A percentile compares a stretch with the other conserved stretches of the same genome.
phyloP scores from a whole-genome alignment of 2,329 filamentous ascomycete genomes.

The Colletotrichum noveboracense region DNA sequence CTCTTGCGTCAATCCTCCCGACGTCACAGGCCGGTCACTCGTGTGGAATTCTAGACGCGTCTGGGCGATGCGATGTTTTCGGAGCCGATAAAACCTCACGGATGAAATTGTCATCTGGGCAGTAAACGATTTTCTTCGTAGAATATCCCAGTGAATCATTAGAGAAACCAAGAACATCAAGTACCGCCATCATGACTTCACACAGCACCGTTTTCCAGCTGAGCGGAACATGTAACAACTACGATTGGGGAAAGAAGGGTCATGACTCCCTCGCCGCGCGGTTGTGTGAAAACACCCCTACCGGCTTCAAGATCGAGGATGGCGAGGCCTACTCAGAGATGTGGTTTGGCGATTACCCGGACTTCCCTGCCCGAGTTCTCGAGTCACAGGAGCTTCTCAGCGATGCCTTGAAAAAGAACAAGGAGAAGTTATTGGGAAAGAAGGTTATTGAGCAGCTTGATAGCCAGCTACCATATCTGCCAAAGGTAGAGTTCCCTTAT shows the following conservation, averaged over 20 bases:
- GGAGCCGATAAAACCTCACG: not conserved
- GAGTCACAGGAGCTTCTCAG: constrained; percentile 67
- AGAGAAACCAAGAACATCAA: fast-evolving
- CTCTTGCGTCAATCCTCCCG: constrained; percentile 18
- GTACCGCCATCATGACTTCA: not conserved
- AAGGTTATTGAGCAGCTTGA: constrained; percentile 65
- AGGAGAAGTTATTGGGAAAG: constrained; percentile 68
- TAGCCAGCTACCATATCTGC: constrained; percentile 71
- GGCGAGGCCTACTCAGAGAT: constrained; percentile 67
- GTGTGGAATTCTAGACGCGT: not conserved
- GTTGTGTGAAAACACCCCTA: constrained; percentile 69
- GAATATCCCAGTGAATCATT: fast-evolving
- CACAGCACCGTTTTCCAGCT: constrained; percentile 47
- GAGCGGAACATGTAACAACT: constrained; percentile 59
- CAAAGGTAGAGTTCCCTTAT: constrained; percentile 55
- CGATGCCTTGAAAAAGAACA: constrained; percentile 66
- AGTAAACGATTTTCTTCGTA: not conserved
- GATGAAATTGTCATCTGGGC: fast-evolving
- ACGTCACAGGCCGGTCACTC: constrained; percentile 16
- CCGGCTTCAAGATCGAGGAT: constrained; percentile 68
- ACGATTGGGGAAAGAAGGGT: constrained; percentile 75
- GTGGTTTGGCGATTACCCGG: constrained; percentile 82
- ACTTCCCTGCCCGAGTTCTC: constrained; percentile 69
- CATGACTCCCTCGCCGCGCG: constrained; percentile 68
- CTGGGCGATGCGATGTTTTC: not conserved